These are phyloP conservation scores for Phlyctochytrium arcticum DNA, from an alignment of 192 early-diverging fungal species.

Conservation along the genomic window DNA sequence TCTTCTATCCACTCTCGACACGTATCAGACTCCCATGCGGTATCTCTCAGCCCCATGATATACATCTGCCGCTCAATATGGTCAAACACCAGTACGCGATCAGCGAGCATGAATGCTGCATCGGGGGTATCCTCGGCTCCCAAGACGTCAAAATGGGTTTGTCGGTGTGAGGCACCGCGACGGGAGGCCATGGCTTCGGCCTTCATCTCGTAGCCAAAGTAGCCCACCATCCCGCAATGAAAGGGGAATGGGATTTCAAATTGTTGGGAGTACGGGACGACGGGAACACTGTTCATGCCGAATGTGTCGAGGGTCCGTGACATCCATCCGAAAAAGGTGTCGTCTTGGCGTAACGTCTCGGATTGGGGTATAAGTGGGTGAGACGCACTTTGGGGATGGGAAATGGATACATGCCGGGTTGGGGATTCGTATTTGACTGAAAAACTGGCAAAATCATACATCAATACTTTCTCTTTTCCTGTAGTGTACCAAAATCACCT, in stretches of 20 bases:
- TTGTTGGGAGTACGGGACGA: neutral
- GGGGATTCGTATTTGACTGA: conserved; percentile 8
- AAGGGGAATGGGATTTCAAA: conserved; percentile 50
- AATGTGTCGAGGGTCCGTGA: neutral
- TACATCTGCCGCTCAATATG: conserved; percentile 40
- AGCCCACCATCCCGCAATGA: conserved; percentile 82
- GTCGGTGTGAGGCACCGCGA: neutral
- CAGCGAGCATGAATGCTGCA: conserved; percentile 70
- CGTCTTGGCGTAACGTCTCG: neutral
- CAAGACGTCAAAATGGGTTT: conserved; percentile 14
- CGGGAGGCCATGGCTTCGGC: conserved; percentile 69
- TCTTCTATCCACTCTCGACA: conserved; percentile 15
- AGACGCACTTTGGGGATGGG: neutral
- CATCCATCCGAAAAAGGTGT: conserved; percentile 35
- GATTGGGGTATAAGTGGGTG: neutral
- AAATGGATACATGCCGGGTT: conserved; percentile 13
- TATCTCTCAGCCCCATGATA: conserved; percentile 15
- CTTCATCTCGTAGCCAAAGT: conserved; percentile 95
- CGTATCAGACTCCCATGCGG: neutral
- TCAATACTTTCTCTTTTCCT: neutral
- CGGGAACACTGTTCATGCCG: conserved; percentile 3
- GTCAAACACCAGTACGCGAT: conserved; percentile 72
- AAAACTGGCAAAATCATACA: conserved; percentile 2
- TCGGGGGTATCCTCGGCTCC: conserved; percentile 51
- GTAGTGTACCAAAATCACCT: neutral